Conservation (phyloP, 2,329 filamentous ascomycete genomes). For the Arthroderma uncinatum region DNA sequence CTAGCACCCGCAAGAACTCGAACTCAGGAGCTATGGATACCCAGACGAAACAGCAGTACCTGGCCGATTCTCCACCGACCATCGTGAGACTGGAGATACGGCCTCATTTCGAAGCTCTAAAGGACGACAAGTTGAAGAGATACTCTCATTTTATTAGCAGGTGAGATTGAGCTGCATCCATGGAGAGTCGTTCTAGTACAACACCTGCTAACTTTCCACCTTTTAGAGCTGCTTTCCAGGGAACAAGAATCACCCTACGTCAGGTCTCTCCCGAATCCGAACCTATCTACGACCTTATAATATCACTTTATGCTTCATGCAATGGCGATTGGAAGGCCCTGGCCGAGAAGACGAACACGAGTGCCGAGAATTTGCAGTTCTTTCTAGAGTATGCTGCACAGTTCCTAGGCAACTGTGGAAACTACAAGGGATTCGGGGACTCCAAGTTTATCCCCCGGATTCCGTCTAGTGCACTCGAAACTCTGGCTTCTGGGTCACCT, state of each 20-base stretch:
- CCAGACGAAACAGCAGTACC: constrained; percentile 52
- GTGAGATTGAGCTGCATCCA: too few species aligned
- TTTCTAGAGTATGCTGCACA: constrained; percentile 70
- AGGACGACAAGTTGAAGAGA: constrained; percentile 56
- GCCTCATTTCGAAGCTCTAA: constrained; percentile 68
- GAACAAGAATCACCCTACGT: constrained; percentile 65
- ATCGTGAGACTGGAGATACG: constrained; percentile 82
- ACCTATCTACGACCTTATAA: constrained; percentile 68
- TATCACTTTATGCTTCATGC: constrained; percentile 56
- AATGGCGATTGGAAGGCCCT: constrained; percentile 61
- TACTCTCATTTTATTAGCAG: constrained; percentile 85
- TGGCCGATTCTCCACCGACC: constrained; percentile 81
- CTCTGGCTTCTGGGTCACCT: constrained; percentile 49
- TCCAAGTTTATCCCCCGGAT: constrained; percentile 71
- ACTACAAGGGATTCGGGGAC: constrained; percentile 81
- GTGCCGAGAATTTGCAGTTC: constrained; percentile 50
- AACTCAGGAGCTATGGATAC: constrained; percentile 26
- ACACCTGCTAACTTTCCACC: background rate
- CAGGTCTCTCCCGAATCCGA: constrained; percentile 76
- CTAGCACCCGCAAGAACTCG: constrained; percentile 22
- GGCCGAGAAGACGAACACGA: constrained; percentile 52
- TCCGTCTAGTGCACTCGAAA: constrained; percentile 50
- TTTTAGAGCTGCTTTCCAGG: constrained; percentile 60
- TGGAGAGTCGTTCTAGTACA: too few species aligned
- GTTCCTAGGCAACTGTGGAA: constrained; percentile 69